Evolutionary conservation across 1,284 basidiomycete species (phyloP), one percentile per base, ranked within the genome.

Genomic region (Ceratobasidium theobromae): DNA sequence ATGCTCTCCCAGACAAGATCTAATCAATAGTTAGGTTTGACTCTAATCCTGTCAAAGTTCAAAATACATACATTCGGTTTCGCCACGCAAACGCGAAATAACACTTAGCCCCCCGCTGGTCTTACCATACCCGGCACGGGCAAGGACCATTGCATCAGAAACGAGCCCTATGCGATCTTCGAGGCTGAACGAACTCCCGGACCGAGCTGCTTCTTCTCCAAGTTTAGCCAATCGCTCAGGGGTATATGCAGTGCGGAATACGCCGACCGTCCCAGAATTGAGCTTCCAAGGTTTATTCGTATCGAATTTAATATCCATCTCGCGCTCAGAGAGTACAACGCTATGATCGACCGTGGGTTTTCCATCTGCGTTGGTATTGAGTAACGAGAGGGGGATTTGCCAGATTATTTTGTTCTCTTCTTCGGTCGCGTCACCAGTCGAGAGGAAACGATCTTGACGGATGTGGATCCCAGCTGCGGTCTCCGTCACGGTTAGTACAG

Each of bases 391-490:
- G 11, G 96, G 96, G 41, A 98, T 78, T 46, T 84, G 84, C 95
- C 96, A 98, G 69, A 94, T 81, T 1, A 93, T 97, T 77, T 93
- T 82, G 74, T 98, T 95, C 71, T 98, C 91, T 74, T 93, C 86
- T 0, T 86, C 82, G 68, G 85, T 83, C 14, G 86, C 86, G 69
- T 84, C 84, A 3, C 94, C 95, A 2, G 88, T 92, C 73, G 92
- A 89, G 53, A 98, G 79, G 84, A 98, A 98, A 27, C 96, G 86
- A 76, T 97, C 93, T 78, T 99, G 96, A 45, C 88, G 87, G 53
- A 95, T 80, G 66, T 79, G 79, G 71, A 95, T 87, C 16, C 87
- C 86, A 52, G 84, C 84, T 1, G 80, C 76, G 6, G 80, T 82
- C 77, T 98, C 95, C 0, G 86, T 89, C 48, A 98, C 93, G 16